Evolutionary conservation across 768 basidiomycete species (phyloP).

Genomic region (Tricholomella constricta): DNA sequence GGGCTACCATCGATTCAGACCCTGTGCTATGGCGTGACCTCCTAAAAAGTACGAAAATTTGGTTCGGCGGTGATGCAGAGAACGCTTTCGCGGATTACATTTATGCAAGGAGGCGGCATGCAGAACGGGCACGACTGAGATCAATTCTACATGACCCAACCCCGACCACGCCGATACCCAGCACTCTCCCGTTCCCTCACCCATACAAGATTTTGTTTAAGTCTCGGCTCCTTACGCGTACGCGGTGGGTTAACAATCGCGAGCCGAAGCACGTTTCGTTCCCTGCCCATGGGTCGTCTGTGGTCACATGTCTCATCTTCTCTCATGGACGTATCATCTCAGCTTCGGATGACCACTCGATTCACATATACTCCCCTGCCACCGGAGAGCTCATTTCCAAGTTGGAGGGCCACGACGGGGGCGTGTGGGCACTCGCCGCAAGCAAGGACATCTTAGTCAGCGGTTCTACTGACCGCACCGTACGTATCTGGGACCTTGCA

Average conservation of each 20-base stretch:
- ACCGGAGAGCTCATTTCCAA: constrained; percentile 75
- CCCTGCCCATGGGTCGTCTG: constrained; percentile 84
- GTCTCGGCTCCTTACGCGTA: constrained; percentile 78
- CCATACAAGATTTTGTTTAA: constrained; percentile 95
- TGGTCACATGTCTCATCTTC: constrained; percentile 95
- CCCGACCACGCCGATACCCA: constrained; percentile 29
- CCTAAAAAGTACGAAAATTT: constrained; percentile 79
- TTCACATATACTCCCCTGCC: constrained; percentile 90
- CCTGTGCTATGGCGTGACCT: constrained; percentile 88
- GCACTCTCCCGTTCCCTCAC: constrained; percentile 69
- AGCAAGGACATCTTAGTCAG: constrained; percentile 88
- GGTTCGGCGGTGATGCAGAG: constrained; percentile 88
- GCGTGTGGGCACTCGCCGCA: constrained; percentile 95
- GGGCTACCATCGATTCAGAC: constrained; percentile 89
- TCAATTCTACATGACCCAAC: background rate
- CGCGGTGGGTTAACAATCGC: constrained; percentile 75
- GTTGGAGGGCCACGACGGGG: constrained; percentile 90
- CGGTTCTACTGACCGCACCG: constrained; percentile 92
- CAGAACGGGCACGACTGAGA: constrained; percentile 27
- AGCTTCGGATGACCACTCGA: constrained; percentile 96
- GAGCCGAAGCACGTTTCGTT: constrained; percentile 80
- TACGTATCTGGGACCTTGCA: constrained; percentile 86
- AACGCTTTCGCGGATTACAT: constrained; percentile 76
- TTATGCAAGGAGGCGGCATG: constrained; percentile 57
- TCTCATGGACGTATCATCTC: constrained; percentile 94